Evolutionary conservation across 2,329 filamentous ascomycete species (phyloP).

Genomic region (Fusarium falciforme): DNA sequence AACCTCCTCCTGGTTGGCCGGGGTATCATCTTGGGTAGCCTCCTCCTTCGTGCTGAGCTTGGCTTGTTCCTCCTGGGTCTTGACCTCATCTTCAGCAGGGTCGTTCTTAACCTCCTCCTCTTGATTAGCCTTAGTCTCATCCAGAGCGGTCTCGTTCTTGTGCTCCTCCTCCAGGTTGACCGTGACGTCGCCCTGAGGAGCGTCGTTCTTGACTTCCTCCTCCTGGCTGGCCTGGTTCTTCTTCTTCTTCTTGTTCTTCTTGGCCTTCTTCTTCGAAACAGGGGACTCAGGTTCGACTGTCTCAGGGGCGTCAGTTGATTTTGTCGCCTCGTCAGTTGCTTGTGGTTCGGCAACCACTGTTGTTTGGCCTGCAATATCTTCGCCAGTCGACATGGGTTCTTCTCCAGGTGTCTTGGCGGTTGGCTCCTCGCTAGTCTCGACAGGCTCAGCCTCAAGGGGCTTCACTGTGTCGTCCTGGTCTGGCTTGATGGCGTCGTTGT

Average conservation of each 20-base stretch:
- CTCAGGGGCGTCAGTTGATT: slow-evolving; percentile 11
- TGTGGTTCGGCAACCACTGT: not conserved
- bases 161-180: not conserved
- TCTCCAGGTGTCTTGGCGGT: not conserved
- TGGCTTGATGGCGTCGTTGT: not conserved
- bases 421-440: not conserved
- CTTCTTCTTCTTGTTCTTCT: slow-evolving; percentile 51
- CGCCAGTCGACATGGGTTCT: not conserved
- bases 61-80: not conserved
- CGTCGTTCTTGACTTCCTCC: slow-evolving; percentile 14
- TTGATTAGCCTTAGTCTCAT: not conserved
- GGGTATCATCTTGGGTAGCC: not conserved
- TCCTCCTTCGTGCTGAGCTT: not conserved
- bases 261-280: slow-evolving; percentile 45
- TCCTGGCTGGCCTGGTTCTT: slow-evolving; percentile 23
- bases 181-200: not conserved
- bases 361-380: not conserved
- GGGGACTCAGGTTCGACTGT: slow-evolving; percentile 12
- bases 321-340: not conserved
- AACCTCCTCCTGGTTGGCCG: not conserved
- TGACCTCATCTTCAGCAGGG: not conserved
- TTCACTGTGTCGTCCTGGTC: not conserved
- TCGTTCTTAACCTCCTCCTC: not conserved
- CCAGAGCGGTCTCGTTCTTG: not conserved
- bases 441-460: not conserved